Percentiles rank a stretch among this genome's conserved stretches.
phyloP scores from a whole-genome alignment of 257 asterid genomes.

The Anisodus acutangulus region DNA sequence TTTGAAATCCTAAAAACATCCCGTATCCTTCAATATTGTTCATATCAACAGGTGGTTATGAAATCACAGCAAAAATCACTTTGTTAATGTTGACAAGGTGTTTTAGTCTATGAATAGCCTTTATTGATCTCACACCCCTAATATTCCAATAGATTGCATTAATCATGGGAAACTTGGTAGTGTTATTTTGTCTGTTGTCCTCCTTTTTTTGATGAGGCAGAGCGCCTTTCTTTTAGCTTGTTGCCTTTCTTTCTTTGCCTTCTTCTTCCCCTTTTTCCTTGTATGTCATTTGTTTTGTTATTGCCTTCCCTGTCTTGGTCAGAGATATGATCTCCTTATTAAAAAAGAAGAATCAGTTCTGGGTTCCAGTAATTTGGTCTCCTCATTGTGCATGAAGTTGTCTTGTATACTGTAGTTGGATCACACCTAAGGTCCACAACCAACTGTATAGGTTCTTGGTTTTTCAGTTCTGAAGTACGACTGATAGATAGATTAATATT shows the following conservation, averaged over 20 bases:
- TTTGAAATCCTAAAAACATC: not conserved
- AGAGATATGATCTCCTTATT: not conserved
- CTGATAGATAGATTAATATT: not conserved
- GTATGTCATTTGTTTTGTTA: not conserved
- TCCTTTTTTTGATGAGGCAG: not conserved
- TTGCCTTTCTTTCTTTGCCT: not conserved
- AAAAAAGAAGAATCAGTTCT: not conserved
- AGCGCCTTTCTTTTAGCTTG: not conserved
- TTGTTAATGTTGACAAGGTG: not conserved
- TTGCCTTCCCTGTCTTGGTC: not conserved
- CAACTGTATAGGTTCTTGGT: not conserved
- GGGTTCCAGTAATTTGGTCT: not conserved
- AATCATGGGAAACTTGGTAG: not conserved
- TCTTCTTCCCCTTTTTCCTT: not conserved
- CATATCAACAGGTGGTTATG: not conserved
- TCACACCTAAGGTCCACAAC: not conserved
- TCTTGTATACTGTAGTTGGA: slow-evolving; percentile 4
- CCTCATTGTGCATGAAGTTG: slow-evolving; percentile 2
- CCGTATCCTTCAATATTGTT: not conserved
- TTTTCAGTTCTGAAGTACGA: slow-evolving; percentile 8
- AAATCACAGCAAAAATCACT: not conserved
- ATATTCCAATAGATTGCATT: not conserved
- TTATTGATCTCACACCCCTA: not conserved
- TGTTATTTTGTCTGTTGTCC: not conserved
- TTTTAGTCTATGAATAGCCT: not conserved